Conservation (phyloP, 2,329 filamentous ascomycete genomes). For the Pseudogymnoascus sp. region DNA sequence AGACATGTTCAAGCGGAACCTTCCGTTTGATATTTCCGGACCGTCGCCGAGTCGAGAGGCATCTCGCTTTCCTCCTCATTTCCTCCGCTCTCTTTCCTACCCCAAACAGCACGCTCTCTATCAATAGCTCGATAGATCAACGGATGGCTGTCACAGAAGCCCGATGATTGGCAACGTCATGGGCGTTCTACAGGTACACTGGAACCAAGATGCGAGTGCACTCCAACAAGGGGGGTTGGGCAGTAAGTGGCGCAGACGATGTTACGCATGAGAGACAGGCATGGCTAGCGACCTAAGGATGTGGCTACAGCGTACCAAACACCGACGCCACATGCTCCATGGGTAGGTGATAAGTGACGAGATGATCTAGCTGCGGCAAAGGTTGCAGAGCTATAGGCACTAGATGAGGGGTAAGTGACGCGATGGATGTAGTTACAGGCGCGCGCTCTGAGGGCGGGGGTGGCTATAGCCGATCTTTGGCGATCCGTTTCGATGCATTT, state of each 20-base stretch:
- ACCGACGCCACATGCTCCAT: background rate
- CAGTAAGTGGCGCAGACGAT: background rate
- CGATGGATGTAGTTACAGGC: background rate
- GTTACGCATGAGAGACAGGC: background rate
- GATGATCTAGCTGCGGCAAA: background rate
- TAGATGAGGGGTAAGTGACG: background rate
- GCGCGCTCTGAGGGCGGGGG: background rate
- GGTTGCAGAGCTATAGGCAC: background rate
- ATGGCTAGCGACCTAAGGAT: background rate
- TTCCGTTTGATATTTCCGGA: background rate
- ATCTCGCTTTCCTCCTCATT: background rate
- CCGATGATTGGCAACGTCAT: background rate
- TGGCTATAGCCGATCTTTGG: background rate
- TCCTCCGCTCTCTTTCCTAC: background rate
- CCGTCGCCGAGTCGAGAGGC: background rate
- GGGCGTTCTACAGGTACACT: background rate
- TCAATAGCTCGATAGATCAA: background rate
- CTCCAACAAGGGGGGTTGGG: background rate
- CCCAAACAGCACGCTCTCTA: background rate
- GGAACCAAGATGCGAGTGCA: background rate
- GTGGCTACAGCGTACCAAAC: background rate
- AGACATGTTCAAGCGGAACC: background rate
- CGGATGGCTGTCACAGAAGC: background rate
- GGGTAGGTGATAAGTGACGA: background rate
- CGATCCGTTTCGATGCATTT: background rate